Evolutionary conservation across 306 rosid species (phyloP).

Genomic region (Cucurbita maxima): DNA sequence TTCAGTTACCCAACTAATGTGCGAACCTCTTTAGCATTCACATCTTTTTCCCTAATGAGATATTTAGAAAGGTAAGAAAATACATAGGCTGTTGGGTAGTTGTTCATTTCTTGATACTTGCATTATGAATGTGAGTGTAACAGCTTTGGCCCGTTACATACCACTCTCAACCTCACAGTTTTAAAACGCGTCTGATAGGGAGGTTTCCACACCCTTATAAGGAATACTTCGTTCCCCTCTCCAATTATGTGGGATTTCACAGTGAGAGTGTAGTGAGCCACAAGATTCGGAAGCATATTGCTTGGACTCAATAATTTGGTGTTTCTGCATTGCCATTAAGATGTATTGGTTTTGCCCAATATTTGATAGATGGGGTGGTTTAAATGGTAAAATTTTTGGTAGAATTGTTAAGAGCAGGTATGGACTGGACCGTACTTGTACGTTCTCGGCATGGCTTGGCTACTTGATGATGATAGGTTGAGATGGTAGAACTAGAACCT

Average conservation of each 20-base stretch:
- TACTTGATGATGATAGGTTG: background rate
- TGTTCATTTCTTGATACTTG: background rate
- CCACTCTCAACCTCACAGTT: no score
- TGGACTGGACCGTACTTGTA: background rate
- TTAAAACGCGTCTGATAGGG: no score
- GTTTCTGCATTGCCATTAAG: background rate
- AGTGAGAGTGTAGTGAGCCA: background rate
- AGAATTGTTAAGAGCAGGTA: background rate
- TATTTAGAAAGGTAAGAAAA: background rate
- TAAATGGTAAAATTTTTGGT: background rate
- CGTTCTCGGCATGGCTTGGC: background rate
- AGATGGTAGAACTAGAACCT: background rate
- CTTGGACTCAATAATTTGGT: background rate
- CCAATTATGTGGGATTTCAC: no score
- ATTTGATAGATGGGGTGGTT: background rate
- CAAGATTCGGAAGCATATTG: background rate
- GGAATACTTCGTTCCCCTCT: no score
- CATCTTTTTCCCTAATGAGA: background rate
- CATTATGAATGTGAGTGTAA: background rate
- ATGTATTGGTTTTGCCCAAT: background rate
- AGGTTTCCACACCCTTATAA: no score
- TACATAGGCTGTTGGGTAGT: background rate
- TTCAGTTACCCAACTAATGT: background rate
- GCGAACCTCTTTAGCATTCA: background rate
- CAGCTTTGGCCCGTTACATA: no score